Percentiles rank a stretch among this genome's conserved stretches.
These are phyloP conservation scores for Coemansia sp. DNA, from an alignment of 192 early-diverging fungal species.

Conservation along the genomic window DNA sequence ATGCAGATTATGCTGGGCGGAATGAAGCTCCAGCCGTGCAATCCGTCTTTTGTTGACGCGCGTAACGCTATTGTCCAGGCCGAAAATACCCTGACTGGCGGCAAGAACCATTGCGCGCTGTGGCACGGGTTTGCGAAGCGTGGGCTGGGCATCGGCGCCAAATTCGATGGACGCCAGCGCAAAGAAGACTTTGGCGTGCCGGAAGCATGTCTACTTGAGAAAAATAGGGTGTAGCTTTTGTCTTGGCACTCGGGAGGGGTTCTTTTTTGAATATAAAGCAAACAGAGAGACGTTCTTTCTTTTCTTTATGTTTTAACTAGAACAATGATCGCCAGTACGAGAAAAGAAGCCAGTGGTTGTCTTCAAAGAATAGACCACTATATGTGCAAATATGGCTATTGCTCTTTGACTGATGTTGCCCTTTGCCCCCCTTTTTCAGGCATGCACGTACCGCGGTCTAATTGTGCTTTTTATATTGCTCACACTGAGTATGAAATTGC, in stretches of 20 bases:
- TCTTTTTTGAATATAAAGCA: neutral
- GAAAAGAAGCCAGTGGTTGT: neutral
- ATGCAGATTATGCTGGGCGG: constrained; percentile 59
- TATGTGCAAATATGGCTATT: neutral
- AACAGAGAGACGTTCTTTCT: neutral
- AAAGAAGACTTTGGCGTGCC: constrained; percentile 32
- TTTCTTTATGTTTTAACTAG: neutral
- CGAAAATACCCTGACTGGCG: constrained; percentile 55
- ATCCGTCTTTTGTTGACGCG: constrained; percentile 64
- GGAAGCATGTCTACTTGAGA: neutral
- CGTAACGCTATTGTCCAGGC: constrained; percentile 68
- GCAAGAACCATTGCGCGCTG: constrained; percentile 60
- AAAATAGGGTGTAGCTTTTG: neutral
- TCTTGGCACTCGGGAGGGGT: neutral
- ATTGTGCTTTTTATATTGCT: neutral
- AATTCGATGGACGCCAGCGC: constrained; percentile 18
- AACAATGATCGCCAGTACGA: neutral
- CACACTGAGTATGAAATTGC: neutral
- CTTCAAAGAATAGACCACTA: constrained; percentile 4
- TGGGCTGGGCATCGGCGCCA: constrained; percentile 58
- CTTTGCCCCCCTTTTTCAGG: neutral
- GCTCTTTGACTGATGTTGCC: neutral
- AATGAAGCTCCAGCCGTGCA: constrained; percentile 69
- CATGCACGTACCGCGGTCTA: neutral
- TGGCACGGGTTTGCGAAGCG: constrained; percentile 71